Percentiles rank a stretch among this genome's conserved stretches.
Evolutionary conservation across 306 rosid genomes (phyloP).

Genomic region (Ochetophila trinervis): DNA sequence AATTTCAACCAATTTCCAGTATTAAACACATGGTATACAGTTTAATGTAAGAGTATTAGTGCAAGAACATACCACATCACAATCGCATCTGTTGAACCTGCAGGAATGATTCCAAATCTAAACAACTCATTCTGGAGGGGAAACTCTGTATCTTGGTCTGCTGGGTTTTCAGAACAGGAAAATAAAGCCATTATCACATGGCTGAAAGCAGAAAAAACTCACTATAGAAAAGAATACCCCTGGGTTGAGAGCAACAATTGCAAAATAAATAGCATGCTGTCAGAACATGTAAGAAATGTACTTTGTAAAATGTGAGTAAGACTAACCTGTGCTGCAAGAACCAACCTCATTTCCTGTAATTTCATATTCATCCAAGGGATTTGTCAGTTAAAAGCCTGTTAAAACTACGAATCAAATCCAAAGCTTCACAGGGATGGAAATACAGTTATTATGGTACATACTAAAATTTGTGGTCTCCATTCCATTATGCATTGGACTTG

Average conservation of each 20-base stretch:
- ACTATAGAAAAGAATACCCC: not conserved
- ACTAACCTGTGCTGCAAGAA: constrained; percentile 29
- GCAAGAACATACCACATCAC: constrained; percentile 72
- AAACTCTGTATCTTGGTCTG: constrained; percentile 54
- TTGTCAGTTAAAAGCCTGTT: constrained; percentile 19
- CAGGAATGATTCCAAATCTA: constrained; percentile 92
- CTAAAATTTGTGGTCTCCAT: constrained; percentile 35
- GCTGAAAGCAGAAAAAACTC: not conserved
- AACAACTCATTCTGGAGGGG: constrained; percentile 52
- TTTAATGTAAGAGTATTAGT: not conserved
- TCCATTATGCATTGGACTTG: constrained; percentile 38
- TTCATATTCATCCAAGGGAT: constrained; percentile 29
- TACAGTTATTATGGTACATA: constrained; percentile 37
- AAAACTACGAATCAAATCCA: constrained; percentile 23
- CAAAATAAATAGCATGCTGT: not conserved
- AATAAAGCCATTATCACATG: constrained; percentile 9
- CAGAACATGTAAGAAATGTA: not conserved
- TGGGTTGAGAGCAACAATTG: not conserved
- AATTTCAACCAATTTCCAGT: no score
- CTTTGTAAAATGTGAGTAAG: constrained; percentile 13
- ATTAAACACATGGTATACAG: no score
- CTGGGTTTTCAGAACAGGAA: constrained; percentile 40
- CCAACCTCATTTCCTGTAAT: constrained; percentile 35
- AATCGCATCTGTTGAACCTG: constrained; percentile 95
- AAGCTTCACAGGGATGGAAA: constrained; percentile 23